Evolutionary conservation across 2,329 filamentous ascomycete species (phyloP).

Genomic region (Microdochium trichocladiopsis): DNA sequence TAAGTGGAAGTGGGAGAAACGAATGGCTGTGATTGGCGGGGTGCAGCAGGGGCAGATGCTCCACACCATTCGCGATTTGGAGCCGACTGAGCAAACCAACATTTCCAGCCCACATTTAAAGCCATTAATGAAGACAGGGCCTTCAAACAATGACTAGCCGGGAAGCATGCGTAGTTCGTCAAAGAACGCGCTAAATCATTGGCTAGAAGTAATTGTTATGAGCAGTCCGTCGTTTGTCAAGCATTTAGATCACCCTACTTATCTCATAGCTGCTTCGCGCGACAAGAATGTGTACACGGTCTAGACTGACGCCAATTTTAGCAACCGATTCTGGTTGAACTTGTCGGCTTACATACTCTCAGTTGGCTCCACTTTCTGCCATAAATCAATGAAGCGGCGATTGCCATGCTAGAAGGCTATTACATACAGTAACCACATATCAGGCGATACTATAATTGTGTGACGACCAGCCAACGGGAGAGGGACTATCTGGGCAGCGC

Average conservation of each 20-base stretch:
- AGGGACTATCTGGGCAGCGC: background rate
- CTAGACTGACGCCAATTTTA: conserved; percentile 6
- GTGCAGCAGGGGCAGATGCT: background rate
- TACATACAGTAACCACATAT: background rate
- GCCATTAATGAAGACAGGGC: background rate
- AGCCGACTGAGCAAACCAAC: background rate
- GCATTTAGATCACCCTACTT: background rate
- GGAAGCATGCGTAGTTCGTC: background rate
- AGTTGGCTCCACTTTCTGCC: conserved; percentile 14
- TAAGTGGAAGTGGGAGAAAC: background rate
- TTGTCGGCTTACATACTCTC: conserved; percentile 20
- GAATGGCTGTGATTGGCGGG: background rate
- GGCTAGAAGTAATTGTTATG: background rate
- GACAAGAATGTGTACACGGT: background rate
- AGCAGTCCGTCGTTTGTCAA: background rate
- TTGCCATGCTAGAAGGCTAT: background rate
- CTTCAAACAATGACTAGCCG: background rate
- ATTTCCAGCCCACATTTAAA: background rate
- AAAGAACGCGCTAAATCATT: background rate
- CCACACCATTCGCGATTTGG: background rate
- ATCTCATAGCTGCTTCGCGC: background rate
- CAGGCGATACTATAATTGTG: background rate
- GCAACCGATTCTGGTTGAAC: conserved; percentile 22
- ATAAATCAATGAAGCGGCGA: conserved; percentile 13
- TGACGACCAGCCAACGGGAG: background rate